phyloP scores from a whole-genome alignment of 331 rosid genomes.

The Erythrophleum ivorense region DNA sequence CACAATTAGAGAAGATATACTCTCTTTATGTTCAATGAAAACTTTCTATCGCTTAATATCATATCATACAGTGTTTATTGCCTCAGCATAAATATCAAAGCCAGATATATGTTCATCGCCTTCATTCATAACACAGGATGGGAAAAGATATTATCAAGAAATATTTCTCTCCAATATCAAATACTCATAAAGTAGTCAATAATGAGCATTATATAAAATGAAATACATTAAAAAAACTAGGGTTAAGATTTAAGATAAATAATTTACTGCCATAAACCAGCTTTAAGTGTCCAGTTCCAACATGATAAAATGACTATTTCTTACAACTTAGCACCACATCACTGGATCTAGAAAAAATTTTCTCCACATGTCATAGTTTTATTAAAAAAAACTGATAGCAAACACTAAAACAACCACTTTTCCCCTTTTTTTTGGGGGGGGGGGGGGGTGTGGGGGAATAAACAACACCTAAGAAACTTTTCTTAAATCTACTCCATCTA shows the following conservation, averaged over 20 bases:
- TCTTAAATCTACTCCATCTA: neutral
- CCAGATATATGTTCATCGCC: constrained; percentile 13
- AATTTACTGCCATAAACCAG: neutral
- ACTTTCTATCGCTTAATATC: neutral
- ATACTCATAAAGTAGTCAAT: neutral
- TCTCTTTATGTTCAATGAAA: neutral
- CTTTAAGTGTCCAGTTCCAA: constrained; percentile 2
- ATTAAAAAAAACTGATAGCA: neutral
- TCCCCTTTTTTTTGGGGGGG: neutral
- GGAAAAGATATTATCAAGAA: neutral
- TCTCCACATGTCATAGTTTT: neutral
- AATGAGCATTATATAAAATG: neutral
- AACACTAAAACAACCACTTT: neutral
- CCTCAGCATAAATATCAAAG: constrained; percentile 5
- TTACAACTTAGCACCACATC: neutral
- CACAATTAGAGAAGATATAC: neutral
- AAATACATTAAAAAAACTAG: neutral
- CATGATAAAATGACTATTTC: neutral
- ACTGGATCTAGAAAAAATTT: neutral
- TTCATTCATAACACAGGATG: constrained; percentile 24
- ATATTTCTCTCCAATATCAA: constrained; percentile 13
- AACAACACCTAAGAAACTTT: neutral
- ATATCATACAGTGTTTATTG: neutral
- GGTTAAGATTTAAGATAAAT: neutral
- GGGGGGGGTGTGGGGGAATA: no score